Conservation (phyloP, 805 yeast genomes). For the Candida chauliodis region DNA sequence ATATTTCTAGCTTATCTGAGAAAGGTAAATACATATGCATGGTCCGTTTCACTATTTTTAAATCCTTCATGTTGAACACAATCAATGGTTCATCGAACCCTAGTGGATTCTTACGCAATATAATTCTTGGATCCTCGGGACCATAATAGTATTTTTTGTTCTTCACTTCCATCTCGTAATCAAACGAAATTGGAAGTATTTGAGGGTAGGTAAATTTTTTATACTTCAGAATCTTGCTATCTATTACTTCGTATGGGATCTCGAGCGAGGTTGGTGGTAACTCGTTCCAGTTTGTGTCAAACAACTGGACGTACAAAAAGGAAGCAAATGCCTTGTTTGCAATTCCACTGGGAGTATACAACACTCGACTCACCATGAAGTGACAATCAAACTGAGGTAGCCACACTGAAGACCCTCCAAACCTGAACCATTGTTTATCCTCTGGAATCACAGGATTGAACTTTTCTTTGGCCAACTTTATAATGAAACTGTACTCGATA, state of each 20-base stretch:
- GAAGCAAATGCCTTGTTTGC: slow-evolving; percentile 25
- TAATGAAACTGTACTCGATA: slow-evolving; percentile 12
- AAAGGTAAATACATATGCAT: slow-evolving; percentile 30
- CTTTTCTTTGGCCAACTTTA: slow-evolving; percentile 14
- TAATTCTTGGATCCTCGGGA: slow-evolving; percentile 27
- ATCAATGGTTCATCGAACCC: slow-evolving; percentile 28
- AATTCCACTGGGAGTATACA: slow-evolving; percentile 21
- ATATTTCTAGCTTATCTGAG: slow-evolving; percentile 20
- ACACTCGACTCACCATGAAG: slow-evolving; percentile 26
- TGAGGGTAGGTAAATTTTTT: slow-evolving; percentile 16
- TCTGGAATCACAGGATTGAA: slow-evolving; percentile 20
- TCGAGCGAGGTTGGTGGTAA: slow-evolving; percentile 18
- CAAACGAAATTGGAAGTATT: slow-evolving; percentile 13
- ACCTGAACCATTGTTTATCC: slow-evolving; percentile 26
- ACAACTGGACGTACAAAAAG: slow-evolving; percentile 21
- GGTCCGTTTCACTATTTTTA: slow-evolving; percentile 17
- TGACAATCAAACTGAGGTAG: slow-evolving; percentile 30
- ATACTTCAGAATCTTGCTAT: slow-evolving; percentile 10
- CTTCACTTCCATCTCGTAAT: slow-evolving; percentile 12
- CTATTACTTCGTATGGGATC: slow-evolving; percentile 22
- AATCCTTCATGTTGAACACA: slow-evolving; percentile 15
- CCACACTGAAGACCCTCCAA: slow-evolving; percentile 32
- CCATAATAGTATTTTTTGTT: slow-evolving; percentile 18
- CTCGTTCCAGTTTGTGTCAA: slow-evolving; percentile 22
- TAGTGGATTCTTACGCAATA: slow-evolving; percentile 18